These are phyloP conservation scores for Iris pallida DNA, from an alignment of 116 monocot species.

Conservation along the genomic window DNA sequence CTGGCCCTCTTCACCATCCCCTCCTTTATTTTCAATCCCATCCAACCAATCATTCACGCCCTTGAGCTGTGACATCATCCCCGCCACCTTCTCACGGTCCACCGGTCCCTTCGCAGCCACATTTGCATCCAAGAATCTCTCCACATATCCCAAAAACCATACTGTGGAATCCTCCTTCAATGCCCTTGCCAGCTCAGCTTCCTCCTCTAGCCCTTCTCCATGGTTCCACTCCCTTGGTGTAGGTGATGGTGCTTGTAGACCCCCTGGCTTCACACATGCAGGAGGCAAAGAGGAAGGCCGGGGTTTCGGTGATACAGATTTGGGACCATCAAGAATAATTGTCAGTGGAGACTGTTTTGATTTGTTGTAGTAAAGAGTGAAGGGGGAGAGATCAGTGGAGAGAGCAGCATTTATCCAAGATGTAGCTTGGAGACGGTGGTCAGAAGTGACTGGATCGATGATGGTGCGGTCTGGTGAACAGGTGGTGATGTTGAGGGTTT, in stretches of 20 bases:
- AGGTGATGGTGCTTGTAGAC: background rate
- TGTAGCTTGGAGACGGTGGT: slow-evolving; percentile 46
- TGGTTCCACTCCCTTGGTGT: slow-evolving; percentile 48
- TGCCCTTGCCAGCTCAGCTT: slow-evolving; percentile 36
- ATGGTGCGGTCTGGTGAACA: slow-evolving; percentile 1
- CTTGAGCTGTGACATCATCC: slow-evolving; percentile 84
- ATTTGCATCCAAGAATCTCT: slow-evolving; percentile 70
- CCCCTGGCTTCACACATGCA: slow-evolving; percentile 9
- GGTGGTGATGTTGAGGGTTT: background rate
- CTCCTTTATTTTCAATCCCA: slow-evolving; percentile 14
- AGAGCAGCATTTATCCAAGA: slow-evolving; percentile 86
- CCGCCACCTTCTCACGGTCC: slow-evolving; percentile 50
- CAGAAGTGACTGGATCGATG: slow-evolving; percentile 11
- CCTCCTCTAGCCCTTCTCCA: slow-evolving; percentile 57
- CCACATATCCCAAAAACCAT: slow-evolving; percentile 87
- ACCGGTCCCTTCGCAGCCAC: slow-evolving; percentile 10
- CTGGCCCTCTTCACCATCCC: slow-evolving; percentile 9
- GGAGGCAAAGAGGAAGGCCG: slow-evolving; percentile 14
- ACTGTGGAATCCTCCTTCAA: slow-evolving; percentile 45
- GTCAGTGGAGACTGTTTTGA: background rate
- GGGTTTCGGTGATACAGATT: slow-evolving; percentile 13
- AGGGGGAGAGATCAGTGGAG: slow-evolving; percentile 50
- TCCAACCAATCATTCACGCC: slow-evolving; percentile 81
- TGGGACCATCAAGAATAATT: slow-evolving; percentile 7
- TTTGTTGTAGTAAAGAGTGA: slow-evolving; percentile 46